Evolutionary conservation across 139 green algal genomes (phyloP), one percentile per base, ranked within the genome.

Genomic region (Tetraselmis chui): DNA sequence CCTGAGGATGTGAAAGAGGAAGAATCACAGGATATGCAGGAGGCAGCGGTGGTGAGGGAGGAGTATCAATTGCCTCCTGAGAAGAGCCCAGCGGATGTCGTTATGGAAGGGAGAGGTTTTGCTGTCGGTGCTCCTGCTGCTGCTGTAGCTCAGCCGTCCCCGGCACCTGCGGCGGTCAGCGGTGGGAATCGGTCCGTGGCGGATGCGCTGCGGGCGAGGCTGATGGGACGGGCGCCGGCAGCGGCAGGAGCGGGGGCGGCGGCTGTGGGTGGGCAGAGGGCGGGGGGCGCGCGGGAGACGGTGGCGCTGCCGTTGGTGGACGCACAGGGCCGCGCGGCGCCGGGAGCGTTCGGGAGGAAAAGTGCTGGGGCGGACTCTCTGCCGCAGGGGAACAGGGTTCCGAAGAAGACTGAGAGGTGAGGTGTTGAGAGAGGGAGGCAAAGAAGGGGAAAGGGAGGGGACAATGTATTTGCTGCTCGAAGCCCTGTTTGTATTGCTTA

Each of bases 301-400:
- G 88, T 93, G 11, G 83, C 90, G 29, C 83, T 96, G 80, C 90
- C 95, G 0, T 58, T 94, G 75, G 84, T 98, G 45, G 92, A 97
- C 75, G 88, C 86, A 0, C 2, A 84, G 1, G 95, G 95, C 1
- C 83, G 91, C 18, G 91, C 93, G 0, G 84, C 88, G 82, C 89
- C 89, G 1, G 95, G 95, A 23, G 93, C 92, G 0, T 98, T 98
- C 89, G 95, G 95, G 0, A 87, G 93, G 23, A 90, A 94, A 76
- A 79, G 81, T 25, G 92, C 90, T 26, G 87, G 82, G 0, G 76
- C 79, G 22, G 75, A 76, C 59, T 59, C 75, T 2, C 59, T 84
- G 80, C 29, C 59, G 2, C 59, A 76, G 11, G 80, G 84, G 30
- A 76, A 79, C 29, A 2, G 5, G 11, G 24, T 28, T 23, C 76